Evolutionary conservation across 306 rosid genomes (phyloP).

Genomic region (Citrullus colocynthis): DNA sequence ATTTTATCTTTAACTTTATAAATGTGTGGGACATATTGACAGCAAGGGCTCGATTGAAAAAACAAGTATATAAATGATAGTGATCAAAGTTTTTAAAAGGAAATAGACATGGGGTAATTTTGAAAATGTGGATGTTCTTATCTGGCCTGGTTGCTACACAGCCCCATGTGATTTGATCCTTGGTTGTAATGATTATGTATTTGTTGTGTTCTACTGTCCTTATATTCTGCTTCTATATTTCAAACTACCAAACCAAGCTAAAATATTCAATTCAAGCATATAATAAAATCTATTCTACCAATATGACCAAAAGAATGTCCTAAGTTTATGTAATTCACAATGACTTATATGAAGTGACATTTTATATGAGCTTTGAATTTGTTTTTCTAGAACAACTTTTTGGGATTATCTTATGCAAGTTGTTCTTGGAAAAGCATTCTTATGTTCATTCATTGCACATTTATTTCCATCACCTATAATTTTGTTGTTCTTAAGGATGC

Average conservation of each 20-base stretch:
- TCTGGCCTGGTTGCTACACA: not conserved
- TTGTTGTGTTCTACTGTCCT: not conserved
- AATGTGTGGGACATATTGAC: not conserved
- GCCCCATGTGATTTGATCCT: conserved; percentile 1
- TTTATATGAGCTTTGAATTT: not conserved
- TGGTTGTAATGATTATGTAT: not conserved
- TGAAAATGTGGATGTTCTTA: not conserved
- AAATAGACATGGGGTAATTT: not conserved
- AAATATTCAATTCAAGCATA: not conserved
- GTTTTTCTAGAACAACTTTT: not conserved
- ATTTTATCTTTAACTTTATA: not conserved
- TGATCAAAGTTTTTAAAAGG: not conserved
- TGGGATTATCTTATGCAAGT: not conserved
- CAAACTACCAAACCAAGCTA: not conserved
- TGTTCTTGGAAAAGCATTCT: not conserved
- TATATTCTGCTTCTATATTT: not conserved
- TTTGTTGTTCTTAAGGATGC: not conserved
- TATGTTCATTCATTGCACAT: not conserved
- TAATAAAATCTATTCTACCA: not conserved
- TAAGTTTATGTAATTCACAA: not conserved
- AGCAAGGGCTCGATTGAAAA: not conserved
- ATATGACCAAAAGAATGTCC: not conserved
- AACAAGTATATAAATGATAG: not conserved
- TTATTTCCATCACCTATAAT: not conserved
- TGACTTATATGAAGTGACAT: not conserved